A percentile compares a stretch with the other conserved stretches of the same genome.
Evolutionary conservation across 495 filamentous ascomycete genomes (phyloP).

Genomic region (Tricharina praecox): DNA sequence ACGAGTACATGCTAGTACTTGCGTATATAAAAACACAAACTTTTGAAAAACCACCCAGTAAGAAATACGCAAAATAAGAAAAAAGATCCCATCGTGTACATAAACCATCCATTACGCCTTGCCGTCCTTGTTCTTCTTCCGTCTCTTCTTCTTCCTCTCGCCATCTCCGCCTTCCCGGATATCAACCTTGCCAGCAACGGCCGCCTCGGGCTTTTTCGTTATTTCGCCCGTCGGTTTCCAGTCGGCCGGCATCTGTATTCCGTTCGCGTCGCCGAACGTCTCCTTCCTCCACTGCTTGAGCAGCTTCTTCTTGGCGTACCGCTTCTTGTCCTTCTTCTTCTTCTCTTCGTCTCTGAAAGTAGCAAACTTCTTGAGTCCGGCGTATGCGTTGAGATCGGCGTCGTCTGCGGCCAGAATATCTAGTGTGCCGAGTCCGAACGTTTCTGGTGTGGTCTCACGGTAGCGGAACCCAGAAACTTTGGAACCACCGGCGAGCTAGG

Average conservation of each 20-base stretch:
- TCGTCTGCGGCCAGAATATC: conserved; percentile 87
- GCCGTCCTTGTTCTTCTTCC: conserved; percentile 25
- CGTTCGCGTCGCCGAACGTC: conserved; percentile 64
- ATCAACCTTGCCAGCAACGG: conserved; percentile 7
- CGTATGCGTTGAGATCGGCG: conserved; percentile 71
- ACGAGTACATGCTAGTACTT: too few species aligned
- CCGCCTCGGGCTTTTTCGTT: not conserved
- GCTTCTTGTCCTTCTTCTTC: conserved; percentile 74
- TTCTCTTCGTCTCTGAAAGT: conserved; percentile 72
- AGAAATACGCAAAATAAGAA: too few species aligned
- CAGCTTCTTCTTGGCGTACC: conserved; percentile 76
- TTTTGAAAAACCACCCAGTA: not conserved
- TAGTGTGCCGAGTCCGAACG: conserved; percentile 71
- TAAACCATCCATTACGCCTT: conserved; percentile 5
- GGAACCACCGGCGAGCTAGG: conserved; percentile 5
- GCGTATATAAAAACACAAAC: not conserved
- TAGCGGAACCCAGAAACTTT: conserved; percentile 60
- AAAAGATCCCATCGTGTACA: not conserved
- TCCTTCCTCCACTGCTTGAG: conserved; percentile 83
- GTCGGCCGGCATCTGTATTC: conserved; percentile 28
- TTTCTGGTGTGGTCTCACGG: conserved; percentile 76
- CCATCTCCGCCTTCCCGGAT: conserved; percentile 9
- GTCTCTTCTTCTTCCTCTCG: conserved; percentile 27
- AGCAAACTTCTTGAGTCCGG: conserved; percentile 85
- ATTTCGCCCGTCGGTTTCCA: conserved; percentile 13